Base-by-base conservation (phyloP, 1,284 basidiomycete genomes). In the Cutaneotrichosporon sp. region DNA sequence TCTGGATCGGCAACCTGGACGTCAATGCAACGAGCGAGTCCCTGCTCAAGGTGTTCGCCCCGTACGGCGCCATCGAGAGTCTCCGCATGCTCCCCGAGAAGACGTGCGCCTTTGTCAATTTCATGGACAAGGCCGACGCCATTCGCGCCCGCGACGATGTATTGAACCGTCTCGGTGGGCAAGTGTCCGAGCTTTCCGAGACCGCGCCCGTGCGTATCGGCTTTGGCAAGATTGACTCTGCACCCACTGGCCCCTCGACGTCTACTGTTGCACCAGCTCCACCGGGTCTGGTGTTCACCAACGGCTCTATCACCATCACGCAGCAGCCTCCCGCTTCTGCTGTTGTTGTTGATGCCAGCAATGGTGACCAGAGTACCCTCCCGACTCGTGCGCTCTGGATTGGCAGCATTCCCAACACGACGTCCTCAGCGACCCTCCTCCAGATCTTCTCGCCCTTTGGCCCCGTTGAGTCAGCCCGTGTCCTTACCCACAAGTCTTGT, bases 31-130 rank as follows among this genome's bases (percentile, higher is more conserved):
- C 91, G 0, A 91, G 89, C 64, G 90, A 94, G 71, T 90, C 97
- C 67, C 83, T 98, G 49, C 88, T 96, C 57, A 85, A 87, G 60
- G 89, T 94, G 16, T 98, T 98, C 74, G 87, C 90, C 17, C 88
- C 88, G 1, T 97, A 97, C 69, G 94, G 94, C 46, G 88, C 91
- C 14, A 97, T 97, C 60, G 94, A 97, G 77, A 93, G 89, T 64
- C 79, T 97, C 69, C 80, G 94, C 60, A 79, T 97, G 65, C 80
- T 97, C 43, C 92, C 92, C 3, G 94, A 97, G 77, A 97, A 98
- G 90, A 92, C 94, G 70, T 98, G 96, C 70, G 94, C 93, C 9
- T 98, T 98, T 72, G 92, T 98, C 73, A 98, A 98, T 75, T 98
- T 94, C 70, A 88, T 96, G 51, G 93, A 96, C 62, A 86, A 90